Evolutionary conservation across 208 protist genomes (phyloP).

Genomic region (Angomonas deanei): DNA sequence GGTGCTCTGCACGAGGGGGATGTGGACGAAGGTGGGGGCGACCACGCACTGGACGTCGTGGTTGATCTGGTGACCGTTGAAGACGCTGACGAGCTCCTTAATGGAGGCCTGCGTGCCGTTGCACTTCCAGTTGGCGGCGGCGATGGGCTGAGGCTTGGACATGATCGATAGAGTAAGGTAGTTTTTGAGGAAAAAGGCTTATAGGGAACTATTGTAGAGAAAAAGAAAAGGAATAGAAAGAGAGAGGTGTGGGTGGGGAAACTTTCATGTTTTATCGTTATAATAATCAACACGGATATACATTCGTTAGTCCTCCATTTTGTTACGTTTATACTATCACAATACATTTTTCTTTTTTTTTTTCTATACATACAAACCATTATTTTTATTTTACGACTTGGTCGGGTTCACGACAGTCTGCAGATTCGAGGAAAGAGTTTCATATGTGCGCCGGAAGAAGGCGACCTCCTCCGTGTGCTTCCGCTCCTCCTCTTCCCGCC

Average conservation of each 20-base stretch:
- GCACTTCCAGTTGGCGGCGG: constrained; percentile 95
- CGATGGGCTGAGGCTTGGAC: constrained; percentile 84
- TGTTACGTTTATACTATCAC: no score
- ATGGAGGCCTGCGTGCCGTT: constrained; percentile 84
- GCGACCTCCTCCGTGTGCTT: constrained; percentile 96
- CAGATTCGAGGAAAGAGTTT: constrained; percentile 92
- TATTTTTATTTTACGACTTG: constrained; percentile 34
- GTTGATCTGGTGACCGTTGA: constrained; percentile 60
- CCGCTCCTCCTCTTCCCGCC: constrained; percentile 88
- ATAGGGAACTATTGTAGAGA: not conserved
- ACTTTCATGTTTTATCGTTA: no score
- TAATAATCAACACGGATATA: no score
- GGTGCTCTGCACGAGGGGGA: constrained; percentile 59
- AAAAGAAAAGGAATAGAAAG: constrained; percentile 5
- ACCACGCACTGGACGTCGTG: constrained; percentile 89
- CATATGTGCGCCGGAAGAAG: constrained; percentile 94
- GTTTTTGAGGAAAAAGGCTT: constrained; percentile 6
- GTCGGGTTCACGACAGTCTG: constrained; percentile 86
- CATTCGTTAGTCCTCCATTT: no score
- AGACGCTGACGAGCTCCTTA: constrained; percentile 56
- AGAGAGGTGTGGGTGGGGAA: not conserved
- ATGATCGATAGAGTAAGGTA: constrained; percentile 20
- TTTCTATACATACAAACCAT: constrained; percentile 2
- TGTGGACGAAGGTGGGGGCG: constrained; percentile 77
- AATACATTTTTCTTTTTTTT: constrained; percentile 26